phyloP scores from a whole-genome alignment of 2,329 filamentous ascomycete genomes.

The Hyphodiscus sp. region DNA sequence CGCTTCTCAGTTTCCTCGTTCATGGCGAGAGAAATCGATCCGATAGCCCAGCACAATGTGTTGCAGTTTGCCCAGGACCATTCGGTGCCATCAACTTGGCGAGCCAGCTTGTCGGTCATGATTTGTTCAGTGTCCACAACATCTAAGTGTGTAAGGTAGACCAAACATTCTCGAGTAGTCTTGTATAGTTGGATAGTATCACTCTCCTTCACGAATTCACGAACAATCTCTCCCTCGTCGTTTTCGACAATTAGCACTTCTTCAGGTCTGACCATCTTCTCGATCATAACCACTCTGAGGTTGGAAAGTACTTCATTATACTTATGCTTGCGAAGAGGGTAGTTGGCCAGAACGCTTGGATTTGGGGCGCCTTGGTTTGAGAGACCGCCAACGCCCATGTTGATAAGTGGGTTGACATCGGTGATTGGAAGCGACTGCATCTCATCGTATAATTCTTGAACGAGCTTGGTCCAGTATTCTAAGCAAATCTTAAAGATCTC shows the following conservation, averaged over 20 bases:
- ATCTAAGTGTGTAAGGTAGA: constrained; percentile 95
- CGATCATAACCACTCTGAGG: constrained; percentile 95
- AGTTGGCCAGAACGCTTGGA: constrained; percentile 76
- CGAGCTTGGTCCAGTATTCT: constrained; percentile 98
- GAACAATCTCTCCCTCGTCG: constrained; percentile 96
- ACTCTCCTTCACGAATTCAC: constrained; percentile 98
- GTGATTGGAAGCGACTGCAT: constrained; percentile 95
- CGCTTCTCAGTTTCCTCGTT: constrained; percentile 99
- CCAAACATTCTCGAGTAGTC: constrained; percentile 92
- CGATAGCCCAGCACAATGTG: constrained; percentile 98
- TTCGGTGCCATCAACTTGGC: constrained; percentile 89
- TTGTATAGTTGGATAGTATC: constrained; percentile 99
- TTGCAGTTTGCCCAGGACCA: constrained; percentile 99
- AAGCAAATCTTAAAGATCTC: constrained; percentile 99
- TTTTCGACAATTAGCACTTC: constrained; percentile 99
- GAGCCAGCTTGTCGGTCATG: constrained; percentile 96
- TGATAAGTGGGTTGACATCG: constrained; percentile 84
- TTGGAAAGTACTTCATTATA: constrained; percentile 93
- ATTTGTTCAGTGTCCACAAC: constrained; percentile 97
- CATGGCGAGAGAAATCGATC: constrained; percentile 97
- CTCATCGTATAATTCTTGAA: constrained; percentile 96
- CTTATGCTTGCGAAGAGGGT: constrained; percentile 95
- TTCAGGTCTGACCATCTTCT: constrained; percentile 98
- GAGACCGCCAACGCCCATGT: constrained; percentile 63
- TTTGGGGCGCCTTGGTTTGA: constrained; percentile 79